Conservation (phyloP, 208 protist species). For the Leishmania braziliensis region DNA sequence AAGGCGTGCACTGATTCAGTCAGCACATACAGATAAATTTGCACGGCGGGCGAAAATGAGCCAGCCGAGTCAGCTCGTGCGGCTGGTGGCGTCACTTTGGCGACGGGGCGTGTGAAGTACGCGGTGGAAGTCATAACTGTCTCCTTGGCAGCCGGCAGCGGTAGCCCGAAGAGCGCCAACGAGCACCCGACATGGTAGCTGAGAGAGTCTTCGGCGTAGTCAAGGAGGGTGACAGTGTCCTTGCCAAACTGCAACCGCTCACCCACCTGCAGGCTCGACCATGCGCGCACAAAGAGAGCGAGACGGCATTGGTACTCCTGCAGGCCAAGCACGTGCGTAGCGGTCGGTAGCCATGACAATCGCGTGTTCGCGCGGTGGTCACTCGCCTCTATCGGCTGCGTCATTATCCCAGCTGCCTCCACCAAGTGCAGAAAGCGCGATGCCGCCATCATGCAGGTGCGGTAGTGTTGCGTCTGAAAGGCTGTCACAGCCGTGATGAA, state of each 20-base stretch:
- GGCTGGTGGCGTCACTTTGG: neutral
- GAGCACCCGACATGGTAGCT: constrained; percentile 46
- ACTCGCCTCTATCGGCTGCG: neutral
- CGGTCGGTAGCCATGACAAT: neutral
- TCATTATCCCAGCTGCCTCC: neutral
- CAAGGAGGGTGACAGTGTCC: constrained; percentile 51
- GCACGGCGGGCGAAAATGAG: constrained; percentile 1
- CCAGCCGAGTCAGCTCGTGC: neutral
- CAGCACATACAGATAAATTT: constrained; percentile 45
- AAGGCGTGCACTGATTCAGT: constrained; percentile 73
- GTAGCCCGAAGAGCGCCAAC: constrained; percentile 59
- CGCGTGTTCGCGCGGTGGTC: neutral
- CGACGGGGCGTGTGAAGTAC: constrained; percentile 1
- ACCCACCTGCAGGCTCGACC: constrained; percentile 54
- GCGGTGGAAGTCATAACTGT: constrained; percentile 33
- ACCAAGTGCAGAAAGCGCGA: constrained; percentile 39
- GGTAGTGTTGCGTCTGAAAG: constrained; percentile 60
- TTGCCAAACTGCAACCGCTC: constrained; percentile 57
- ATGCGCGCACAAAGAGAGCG: constrained; percentile 53
- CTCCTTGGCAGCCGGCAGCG: constrained; percentile 46
- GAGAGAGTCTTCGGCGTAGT: constrained; percentile 25
- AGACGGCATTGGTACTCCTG: constrained; percentile 27
- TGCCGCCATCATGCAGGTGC: constrained; percentile 54
- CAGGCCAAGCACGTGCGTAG: constrained; percentile 7
- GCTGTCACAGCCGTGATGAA: constrained; percentile 64